phyloP scores from a whole-genome alignment of 305 asterid species.

The Andrographis paniculata region DNA sequence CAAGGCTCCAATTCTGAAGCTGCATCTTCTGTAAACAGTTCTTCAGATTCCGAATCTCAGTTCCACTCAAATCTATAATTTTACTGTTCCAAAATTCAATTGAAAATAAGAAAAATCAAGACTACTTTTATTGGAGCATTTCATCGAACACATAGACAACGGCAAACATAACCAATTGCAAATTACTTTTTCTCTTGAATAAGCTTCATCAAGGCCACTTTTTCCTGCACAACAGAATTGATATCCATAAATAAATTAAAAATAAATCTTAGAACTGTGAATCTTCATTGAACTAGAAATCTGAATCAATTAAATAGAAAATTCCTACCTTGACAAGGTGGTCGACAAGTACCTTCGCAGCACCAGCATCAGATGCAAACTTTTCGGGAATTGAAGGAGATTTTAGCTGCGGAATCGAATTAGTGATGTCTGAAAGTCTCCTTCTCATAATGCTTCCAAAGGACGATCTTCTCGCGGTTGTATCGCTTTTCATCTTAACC shows the following conservation, averaged over 20 bases:
- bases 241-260: constrained; percentile 1
- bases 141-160: neutral
- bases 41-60: constrained; percentile 62
- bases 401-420: constrained; percentile 54
- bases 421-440: constrained; percentile 73
- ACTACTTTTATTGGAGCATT: neutral
- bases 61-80: constrained; percentile 64
- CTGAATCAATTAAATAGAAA: neutral
- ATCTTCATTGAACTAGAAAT: too few species aligned
- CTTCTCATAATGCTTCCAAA: constrained; percentile 60
- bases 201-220: constrained; percentile 59
- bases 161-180: neutral
- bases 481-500: constrained; percentile 47
- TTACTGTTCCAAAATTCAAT: constrained; percentile 40
- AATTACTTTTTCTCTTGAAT: constrained; percentile 70
- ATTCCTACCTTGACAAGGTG: constrained; percentile 51
- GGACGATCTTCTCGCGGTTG: constrained; percentile 62
- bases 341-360: constrained; percentile 38
- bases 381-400: constrained; percentile 34
- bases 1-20: constrained; percentile 79
- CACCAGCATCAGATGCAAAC: constrained; percentile 27
- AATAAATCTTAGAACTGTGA: neutral
- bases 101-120: constrained; percentile 1
- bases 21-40: constrained; percentile 63
- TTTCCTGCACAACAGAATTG: constrained; percentile 46